Base-by-base conservation (phyloP, 1,139 yeast species). In the Candida buenavistaensis region DNA sequence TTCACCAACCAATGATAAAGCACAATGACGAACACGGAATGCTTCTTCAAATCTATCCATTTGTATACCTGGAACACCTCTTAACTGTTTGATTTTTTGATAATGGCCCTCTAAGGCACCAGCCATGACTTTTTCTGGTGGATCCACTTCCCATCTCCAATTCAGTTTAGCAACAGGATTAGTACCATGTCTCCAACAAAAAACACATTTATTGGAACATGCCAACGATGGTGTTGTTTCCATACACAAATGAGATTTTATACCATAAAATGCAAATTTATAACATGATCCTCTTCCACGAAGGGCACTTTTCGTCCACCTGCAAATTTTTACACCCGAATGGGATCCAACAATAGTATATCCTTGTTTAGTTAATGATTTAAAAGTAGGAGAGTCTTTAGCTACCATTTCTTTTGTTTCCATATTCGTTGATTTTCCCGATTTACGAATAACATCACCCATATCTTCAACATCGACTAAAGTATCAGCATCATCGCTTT, bases 121-220 rank as follows among this genome's bases (percentile, higher is more conserved):
- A 35, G 83, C 78, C 44, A 89, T 58, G 35, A 89, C 87, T 42
- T 71, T 80, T 50, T 86, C 92, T 0, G 97, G 96, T 14, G 84
- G 81, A 58, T 89, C 96, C 16, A 88, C 84, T 51, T 87, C 92
- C 97, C 97, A 89, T 53, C 97, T 72, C 97, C 97, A 89, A 44
- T 68, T 70, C 49, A 83, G 83, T 29, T 95, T 89, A 17, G 96
- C 96, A 1, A 90, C 97, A 0, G 97, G 97, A 51, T 89, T 90
- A 3, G 97, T 89, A 32, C 97, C 97, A 55, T 90, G 97, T 55
- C 97, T 75, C 97, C 97, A 89, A 62, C 97, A 89, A 55, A 89
- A 89, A 3, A 89, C 97, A 71, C 97, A 89, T 58, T 89, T 89
- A 55, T 89, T 89, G 7, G 96, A 87, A 57, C 97, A 89, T 5